These are phyloP conservation scores for Magnolia officinalis DNA, from an alignment of 164 flowering plant species.

Conservation along the genomic window DNA sequence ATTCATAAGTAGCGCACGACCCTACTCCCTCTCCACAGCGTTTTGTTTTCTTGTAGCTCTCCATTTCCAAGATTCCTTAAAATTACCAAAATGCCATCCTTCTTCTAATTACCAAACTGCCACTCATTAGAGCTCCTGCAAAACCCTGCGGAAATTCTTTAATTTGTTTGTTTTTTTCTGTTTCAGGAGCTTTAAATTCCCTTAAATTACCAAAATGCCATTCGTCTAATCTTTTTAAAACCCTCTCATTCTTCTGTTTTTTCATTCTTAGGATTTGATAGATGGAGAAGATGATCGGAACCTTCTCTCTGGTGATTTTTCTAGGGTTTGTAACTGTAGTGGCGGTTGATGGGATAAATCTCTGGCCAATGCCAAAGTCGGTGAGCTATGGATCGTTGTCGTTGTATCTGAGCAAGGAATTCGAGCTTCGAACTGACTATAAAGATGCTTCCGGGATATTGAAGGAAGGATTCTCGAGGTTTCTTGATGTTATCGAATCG, in stretches of 20 bases:
- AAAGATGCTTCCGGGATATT: conserved; percentile 54
- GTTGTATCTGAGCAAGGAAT: conserved; percentile 43
- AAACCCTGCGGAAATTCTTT: neutral
- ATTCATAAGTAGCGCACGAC: too few species aligned
- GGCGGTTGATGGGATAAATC: conserved; percentile 27
- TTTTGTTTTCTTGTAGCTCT: neutral
- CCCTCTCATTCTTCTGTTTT: neutral
- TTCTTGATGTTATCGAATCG: conserved; percentile 33
- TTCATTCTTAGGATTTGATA: neutral
- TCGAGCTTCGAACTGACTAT: conserved; percentile 40
- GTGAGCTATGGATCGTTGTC: conserved; percentile 37
- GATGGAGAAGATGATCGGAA: neutral
- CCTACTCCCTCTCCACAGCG: too few species aligned
- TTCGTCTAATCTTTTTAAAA: neutral
- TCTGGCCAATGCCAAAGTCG: conserved; percentile 81
- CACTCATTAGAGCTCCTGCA: neutral
- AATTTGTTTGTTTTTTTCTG: neutral
- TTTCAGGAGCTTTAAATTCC: neutral
- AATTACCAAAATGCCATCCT: too few species aligned
- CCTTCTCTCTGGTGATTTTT: neutral
- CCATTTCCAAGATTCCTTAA: too few species aligned
- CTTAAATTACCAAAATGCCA: neutral
- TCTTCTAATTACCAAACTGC: neutral
- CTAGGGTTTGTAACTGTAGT: neutral
- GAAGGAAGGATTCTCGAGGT: conserved; percentile 60